Evolutionary conservation across 2,329 filamentous ascomycete genomes (phyloP).

Genomic region (Penicillium decumbens): DNA sequence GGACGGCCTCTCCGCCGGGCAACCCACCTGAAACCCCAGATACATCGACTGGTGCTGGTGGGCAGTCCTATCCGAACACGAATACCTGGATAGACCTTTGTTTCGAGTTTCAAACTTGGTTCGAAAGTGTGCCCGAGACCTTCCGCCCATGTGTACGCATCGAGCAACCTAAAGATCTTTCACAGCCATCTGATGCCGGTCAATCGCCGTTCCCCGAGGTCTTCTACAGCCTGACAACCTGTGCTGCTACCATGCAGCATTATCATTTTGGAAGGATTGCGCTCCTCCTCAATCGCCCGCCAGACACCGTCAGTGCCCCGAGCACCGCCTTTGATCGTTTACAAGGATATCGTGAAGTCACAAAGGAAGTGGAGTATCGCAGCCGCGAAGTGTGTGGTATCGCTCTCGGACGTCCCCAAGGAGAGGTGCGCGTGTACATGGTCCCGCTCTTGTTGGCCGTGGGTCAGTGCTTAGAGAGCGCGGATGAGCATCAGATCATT

Average conservation of each 20-base stretch:
- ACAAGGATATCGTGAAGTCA: conserved; percentile 54
- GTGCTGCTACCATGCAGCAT: conserved; percentile 59
- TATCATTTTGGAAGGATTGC: conserved; percentile 63
- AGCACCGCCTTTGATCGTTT: conserved; percentile 53
- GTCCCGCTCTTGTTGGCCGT: conserved; percentile 58
- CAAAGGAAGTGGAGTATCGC: conserved; percentile 53
- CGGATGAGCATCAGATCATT: conserved; percentile 51
- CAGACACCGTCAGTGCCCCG: conserved; percentile 51
- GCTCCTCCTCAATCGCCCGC: conserved; percentile 56
- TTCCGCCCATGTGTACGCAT: conserved; percentile 53
- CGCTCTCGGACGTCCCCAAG: conserved; percentile 52
- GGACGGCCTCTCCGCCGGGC: conserved; percentile 29
- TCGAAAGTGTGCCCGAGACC: conserved; percentile 53
- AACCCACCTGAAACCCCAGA: conserved; percentile 34
- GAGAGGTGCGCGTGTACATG: conserved; percentile 54
- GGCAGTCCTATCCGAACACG: conserved; percentile 45
- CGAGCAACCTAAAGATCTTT: conserved; percentile 34
- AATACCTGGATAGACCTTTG: conserved; percentile 51
- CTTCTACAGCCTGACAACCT: conserved; percentile 59
- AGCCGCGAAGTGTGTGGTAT: conserved; percentile 58
- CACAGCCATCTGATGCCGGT: conserved; percentile 30
- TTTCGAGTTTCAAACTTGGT: conserved; percentile 55
- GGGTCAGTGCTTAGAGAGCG: conserved; percentile 54
- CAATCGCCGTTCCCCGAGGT: conserved; percentile 49
- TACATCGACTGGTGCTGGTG: not conserved